These are phyloP conservation scores for Candida mesenterica DNA, from an alignment of 1,139 yeast genomes.

Conservation along the genomic window DNA sequence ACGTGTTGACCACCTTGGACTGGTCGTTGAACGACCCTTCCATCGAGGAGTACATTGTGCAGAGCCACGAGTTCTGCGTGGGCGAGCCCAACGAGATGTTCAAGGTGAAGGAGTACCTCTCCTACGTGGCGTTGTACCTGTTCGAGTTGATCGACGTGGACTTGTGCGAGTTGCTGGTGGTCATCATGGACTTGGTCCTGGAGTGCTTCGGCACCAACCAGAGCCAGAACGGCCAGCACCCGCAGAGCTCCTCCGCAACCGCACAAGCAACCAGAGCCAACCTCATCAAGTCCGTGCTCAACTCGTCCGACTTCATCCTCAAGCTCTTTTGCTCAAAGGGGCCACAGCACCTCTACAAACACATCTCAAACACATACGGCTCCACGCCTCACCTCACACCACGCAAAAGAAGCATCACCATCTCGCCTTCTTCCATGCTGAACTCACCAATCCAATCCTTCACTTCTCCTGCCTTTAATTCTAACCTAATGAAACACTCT, in stretches of 20 bases:
- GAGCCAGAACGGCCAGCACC: not conserved
- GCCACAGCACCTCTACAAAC: conserved; percentile 31
- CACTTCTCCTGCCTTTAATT: conserved; percentile 6
- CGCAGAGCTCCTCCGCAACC: not conserved
- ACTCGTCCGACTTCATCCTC: conserved; percentile 34
- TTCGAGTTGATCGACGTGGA: conserved; percentile 36
- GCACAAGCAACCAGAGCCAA: conserved; percentile 28
- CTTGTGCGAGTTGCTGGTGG: conserved; percentile 34
- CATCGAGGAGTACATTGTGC: conserved; percentile 49
- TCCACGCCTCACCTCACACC: conserved; percentile 13
- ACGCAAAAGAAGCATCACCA: conserved; percentile 12
- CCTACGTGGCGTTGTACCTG: conserved; percentile 37
- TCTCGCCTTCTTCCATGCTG: conserved; percentile 13
- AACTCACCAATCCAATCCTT: conserved; percentile 8
- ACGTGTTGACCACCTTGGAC: conserved; percentile 56
- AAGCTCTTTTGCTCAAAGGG: conserved; percentile 35
- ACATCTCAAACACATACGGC: conserved; percentile 11
- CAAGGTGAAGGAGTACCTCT: conserved; percentile 37
- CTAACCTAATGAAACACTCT: conserved; percentile 8
- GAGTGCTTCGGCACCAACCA: conserved; percentile 26
- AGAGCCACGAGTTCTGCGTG: conserved; percentile 29
- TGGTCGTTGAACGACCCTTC: conserved; percentile 63
- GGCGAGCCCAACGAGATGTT: conserved; percentile 26
- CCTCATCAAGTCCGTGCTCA: conserved; percentile 31
- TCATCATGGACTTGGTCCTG: conserved; percentile 36